phyloP scores from a whole-genome alignment of 148 eudicot genomes.

The Dysphania ambrosioides region DNA sequence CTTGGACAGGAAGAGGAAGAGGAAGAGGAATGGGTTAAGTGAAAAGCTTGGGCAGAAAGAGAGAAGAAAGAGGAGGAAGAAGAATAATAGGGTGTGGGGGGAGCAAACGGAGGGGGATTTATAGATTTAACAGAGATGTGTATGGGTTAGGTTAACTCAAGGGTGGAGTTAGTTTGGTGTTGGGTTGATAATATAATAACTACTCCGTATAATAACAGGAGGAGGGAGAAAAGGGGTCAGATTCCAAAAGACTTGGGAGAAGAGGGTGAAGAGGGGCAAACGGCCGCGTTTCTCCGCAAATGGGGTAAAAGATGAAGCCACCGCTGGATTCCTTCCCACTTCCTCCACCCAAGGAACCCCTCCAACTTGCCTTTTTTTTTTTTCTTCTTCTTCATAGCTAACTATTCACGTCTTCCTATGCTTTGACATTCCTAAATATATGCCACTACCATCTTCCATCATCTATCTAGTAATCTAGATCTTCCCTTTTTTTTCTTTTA shows the following conservation, averaged over 20 bases:
- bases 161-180: constrained; percentile 24
- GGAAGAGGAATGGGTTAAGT: too few species aligned
- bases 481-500: neutral
- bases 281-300: constrained; percentile 45
- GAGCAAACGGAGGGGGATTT: constrained; percentile 15
- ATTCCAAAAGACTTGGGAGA: constrained; percentile 33
- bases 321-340: constrained; percentile 27
- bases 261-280: neutral
- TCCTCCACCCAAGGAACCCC: constrained; percentile 5
- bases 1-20: constrained; percentile 10
- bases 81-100: constrained; percentile 2
- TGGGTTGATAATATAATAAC: too few species aligned
- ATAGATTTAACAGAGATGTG: constrained; percentile 21
- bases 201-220: neutral
- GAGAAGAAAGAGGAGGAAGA: neutral
- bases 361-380: too few species aligned
- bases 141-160: constrained; percentile 21
- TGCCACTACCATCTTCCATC: constrained; percentile 1
- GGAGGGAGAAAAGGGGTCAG: constrained; percentile 14
- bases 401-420: constrained; percentile 8
- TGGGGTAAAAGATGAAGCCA: constrained; percentile 15
- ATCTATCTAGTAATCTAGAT: constrained; percentile 5
- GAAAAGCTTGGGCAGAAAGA: constrained; percentile 10
- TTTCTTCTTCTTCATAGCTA: too few species aligned
- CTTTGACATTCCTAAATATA: constrained; percentile 11